Conservation (phyloP, 257 asterid species). For the Solanum medicagineum region DNA sequence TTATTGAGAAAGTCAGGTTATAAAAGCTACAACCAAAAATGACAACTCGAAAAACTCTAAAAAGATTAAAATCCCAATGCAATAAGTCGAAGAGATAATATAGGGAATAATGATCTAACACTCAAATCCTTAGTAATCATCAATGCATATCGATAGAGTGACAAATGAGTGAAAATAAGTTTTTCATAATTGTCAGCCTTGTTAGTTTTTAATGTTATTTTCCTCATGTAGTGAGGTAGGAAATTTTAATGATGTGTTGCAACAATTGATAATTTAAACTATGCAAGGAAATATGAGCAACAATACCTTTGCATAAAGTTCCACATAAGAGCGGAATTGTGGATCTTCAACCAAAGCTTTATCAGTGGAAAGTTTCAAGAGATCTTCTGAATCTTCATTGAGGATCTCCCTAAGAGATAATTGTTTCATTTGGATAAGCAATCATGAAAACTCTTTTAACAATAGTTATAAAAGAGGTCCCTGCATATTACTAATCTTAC, state of each 20-base stretch:
- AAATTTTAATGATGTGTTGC: not conserved
- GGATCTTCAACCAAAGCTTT: constrained; percentile 62
- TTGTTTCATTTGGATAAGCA: not conserved
- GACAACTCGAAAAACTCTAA: too few relatives aligned
- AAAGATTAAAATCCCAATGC: too few relatives aligned
- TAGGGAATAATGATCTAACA: not conserved
- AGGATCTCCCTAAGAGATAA: constrained; percentile 45
- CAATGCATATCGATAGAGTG: not conserved
- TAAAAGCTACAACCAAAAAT: too few relatives aligned
- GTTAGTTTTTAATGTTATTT: not conserved
- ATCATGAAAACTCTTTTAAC: not conserved
- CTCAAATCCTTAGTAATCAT: not conserved
- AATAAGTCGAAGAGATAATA: not conserved
- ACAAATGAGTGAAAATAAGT: not conserved
- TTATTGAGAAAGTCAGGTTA: too few relatives aligned
- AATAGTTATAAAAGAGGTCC: not conserved
- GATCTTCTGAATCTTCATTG: constrained; percentile 52
- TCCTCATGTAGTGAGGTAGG: not conserved
- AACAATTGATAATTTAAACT: not conserved
- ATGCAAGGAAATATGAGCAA: not conserved
- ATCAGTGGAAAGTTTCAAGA: constrained; percentile 75
- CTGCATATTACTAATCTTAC: constrained; percentile 24
- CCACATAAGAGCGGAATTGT: constrained; percentile 32
- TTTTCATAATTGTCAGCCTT: not conserved
- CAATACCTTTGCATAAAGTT: constrained; percentile 55